A percentile compares a stretch with the other conserved stretches of the same genome.
Evolutionary conservation across 2,329 filamentous ascomycete species (phyloP).

Genomic region (Malbranchea zuffiana): DNA sequence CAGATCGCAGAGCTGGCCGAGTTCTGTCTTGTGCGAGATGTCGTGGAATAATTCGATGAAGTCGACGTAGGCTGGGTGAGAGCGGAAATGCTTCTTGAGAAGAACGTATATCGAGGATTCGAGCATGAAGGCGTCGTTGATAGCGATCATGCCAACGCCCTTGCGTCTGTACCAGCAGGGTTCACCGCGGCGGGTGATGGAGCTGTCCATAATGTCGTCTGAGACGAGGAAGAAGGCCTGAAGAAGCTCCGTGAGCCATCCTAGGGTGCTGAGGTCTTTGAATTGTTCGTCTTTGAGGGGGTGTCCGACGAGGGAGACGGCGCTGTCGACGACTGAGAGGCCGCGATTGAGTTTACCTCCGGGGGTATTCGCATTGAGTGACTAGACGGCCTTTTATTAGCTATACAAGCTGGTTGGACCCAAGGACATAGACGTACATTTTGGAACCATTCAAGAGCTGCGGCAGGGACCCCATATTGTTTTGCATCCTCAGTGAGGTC

Average conservation of each 20-base stretch:
- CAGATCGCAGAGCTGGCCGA: conserved; percentile 88
- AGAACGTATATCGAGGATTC: conserved; percentile 82
- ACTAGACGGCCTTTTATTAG: conserved; percentile 40
- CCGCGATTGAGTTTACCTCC: conserved; percentile 98
- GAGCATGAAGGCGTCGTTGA: conserved; percentile 97
- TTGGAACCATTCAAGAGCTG: conserved; percentile 78
- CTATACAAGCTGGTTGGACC: not conserved
- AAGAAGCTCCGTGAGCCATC: conserved; percentile 96
- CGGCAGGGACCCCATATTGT: conserved; percentile 70
- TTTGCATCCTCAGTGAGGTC: conserved; percentile 69
- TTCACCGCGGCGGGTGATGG: conserved; percentile 84
- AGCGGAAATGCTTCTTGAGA: conserved; percentile 86
- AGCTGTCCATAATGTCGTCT: conserved; percentile 97
- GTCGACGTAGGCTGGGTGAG: conserved; percentile 78
- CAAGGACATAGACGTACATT: conserved; percentile 44
- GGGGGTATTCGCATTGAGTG: conserved; percentile 71
- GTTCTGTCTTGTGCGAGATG: conserved; percentile 82
- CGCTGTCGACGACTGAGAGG: conserved; percentile 52
- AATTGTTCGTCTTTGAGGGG: conserved; percentile 56
- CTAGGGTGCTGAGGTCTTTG: conserved; percentile 75
- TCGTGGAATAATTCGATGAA: conserved; percentile 96
- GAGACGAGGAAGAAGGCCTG: conserved; percentile 98
- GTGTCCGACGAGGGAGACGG: conserved; percentile 18
- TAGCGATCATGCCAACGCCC: conserved; percentile 86
- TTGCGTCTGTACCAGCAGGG: conserved; percentile 94